These are phyloP conservation scores for Aspergillus udagawae DNA, from an alignment of 2,329 filamentous ascomycete species.

Conservation along the genomic window DNA sequence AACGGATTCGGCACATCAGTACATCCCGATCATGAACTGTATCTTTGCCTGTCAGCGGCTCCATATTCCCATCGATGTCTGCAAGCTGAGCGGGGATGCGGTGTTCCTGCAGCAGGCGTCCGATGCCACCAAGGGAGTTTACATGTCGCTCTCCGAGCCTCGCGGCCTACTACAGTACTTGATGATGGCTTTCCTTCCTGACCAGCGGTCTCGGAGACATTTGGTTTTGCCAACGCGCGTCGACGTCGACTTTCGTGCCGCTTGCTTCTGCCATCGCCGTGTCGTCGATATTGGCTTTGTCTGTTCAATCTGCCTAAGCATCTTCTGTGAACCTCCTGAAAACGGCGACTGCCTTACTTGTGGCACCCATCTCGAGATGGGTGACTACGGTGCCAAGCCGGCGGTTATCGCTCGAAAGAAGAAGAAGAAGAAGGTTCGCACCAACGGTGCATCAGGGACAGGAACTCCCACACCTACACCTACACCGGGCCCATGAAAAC, in stretches of 20 bases:
- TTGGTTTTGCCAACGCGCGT: slow-evolving; percentile 77
- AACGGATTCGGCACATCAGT: slow-evolving; percentile 79
- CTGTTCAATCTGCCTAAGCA: slow-evolving; percentile 93
- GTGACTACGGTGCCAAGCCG: slow-evolving; percentile 70
- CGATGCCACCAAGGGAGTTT: slow-evolving; percentile 67
- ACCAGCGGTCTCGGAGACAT: slow-evolving; percentile 59
- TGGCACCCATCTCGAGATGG: slow-evolving; percentile 72
- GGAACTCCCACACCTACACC: slow-evolving; percentile 58
- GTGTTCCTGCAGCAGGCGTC: slow-evolving; percentile 92
- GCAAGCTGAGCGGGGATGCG: slow-evolving; percentile 78
- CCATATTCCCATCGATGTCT: slow-evolving; percentile 85
- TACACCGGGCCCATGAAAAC: slow-evolving; percentile 30
- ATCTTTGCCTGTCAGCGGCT: slow-evolving; percentile 92
- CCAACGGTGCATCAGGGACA: slow-evolving; percentile 45
- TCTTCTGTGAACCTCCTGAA: slow-evolving; percentile 69
- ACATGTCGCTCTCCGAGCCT: slow-evolving; percentile 60
- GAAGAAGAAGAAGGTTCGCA: slow-evolving; percentile 69
- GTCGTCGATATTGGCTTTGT: slow-evolving; percentile 93
- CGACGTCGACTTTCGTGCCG: slow-evolving; percentile 92
- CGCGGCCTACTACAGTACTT: slow-evolving; percentile 82
- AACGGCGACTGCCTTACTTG: slow-evolving; percentile 76
- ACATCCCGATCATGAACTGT: slow-evolving; percentile 97
- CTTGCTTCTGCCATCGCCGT: slow-evolving; percentile 91
- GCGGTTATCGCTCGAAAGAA: slow-evolving; percentile 69
- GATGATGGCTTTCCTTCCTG: slow-evolving; percentile 88